Conservation (phyloP, 768 basidiomycete genomes). For the Suillus cothurnatus region DNA sequence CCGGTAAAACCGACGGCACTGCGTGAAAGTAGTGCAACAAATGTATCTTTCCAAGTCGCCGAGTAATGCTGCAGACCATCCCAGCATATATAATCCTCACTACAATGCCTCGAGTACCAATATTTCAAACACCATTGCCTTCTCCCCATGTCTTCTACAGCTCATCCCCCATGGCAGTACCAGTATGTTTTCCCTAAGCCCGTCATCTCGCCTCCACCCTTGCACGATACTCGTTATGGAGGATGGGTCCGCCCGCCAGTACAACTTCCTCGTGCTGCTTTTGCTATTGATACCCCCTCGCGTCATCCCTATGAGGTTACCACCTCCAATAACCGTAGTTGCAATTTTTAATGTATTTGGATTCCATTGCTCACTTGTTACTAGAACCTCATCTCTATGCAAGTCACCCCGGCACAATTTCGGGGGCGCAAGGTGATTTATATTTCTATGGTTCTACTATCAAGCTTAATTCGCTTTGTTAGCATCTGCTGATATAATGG, state of each 20-base stretch:
- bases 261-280: background rate
- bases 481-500: background rate
- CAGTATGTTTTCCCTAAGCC: background rate
- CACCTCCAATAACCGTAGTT: background rate
- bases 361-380: background rate
- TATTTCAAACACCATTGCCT: background rate
- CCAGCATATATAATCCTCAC: too few relatives aligned
- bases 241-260: background rate
- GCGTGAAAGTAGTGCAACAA: too few relatives aligned
- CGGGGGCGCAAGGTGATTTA: background rate
- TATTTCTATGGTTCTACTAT: background rate
- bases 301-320: background rate
- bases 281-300: background rate
- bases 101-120: background rate
- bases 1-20: too few relatives aligned
- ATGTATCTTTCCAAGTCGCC: too few relatives aligned
- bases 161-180: background rate
- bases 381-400: background rate
- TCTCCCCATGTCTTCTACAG: background rate
- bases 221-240: constrained; percentile 3
- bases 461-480: too few relatives aligned
- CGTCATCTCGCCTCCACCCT: background rate
- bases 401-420: background rate
- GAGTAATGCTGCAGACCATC: too few relatives aligned
- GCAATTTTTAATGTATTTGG: background rate